Base-by-base conservation (phyloP, 164 flowering plant species). In the Magnolia changhungtana region DNA sequence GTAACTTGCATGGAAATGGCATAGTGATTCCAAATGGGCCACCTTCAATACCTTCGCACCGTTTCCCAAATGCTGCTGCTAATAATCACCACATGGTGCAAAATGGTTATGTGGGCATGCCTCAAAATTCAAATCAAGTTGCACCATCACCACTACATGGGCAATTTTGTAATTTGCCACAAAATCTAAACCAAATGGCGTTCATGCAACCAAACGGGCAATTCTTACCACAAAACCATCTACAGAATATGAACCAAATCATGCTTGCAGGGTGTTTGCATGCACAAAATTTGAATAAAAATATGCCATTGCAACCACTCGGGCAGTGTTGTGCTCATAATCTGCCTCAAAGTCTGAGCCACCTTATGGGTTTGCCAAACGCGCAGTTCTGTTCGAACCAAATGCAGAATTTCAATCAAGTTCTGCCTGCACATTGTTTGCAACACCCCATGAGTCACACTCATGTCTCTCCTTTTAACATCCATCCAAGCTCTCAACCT, bases 41-140 rank as follows among this genome's bases (percentile, higher is more conserved):
- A 14, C 71, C 71, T 68, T 7, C 71, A 16, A 31, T 68, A 51
- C 50, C 71, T 68, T 18, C 16, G 16, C 71, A 29, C 19, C 29
- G 71, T 31, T 31, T 68, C n/a, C 71, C 71, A 16, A 68, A 31
- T 68, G 71, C n/a, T 29, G 71, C n/a, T 68, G 51, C 50, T 68
- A 37, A n/a, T 16, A 13, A 68, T 31, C 71, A 11, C 18, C 71
- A 29, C 18, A 37, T 37, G 14, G 19, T 68, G 49, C 71, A 68
- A 68, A 68, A 68, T 31, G 51, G 51, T 68, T 68, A 13, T 31
- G 20, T 68, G 71, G 71, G 50, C 19, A 37, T 68, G 16, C 71
- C 71, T 16, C 71, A 68, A 68, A 68, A 37, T 19, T 16, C 31
- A 4, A 68, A 68, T 45, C 71, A 68, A 68, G 29, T 16, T 29